Evolutionary conservation across 176 grass and related monocot genomes (phyloP).

Genomic region (Carex parvula): DNA sequence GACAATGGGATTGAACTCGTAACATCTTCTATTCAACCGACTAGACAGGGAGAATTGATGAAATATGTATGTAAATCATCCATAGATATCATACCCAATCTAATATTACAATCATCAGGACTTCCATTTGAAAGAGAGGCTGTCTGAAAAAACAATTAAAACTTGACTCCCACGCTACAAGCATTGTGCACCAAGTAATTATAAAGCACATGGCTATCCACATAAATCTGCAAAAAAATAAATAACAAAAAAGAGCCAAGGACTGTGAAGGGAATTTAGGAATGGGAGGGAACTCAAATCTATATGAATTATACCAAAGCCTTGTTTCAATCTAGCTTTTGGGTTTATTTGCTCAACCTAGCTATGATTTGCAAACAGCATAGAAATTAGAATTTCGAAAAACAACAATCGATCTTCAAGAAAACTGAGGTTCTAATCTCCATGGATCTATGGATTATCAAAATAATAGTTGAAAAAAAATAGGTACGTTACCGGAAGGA

Average conservation of each 20-base stretch:
- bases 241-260: neutral
- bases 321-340: neutral
- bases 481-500: neutral
- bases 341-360: neutral
- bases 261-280: neutral
- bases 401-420: neutral
- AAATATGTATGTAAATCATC: neutral
- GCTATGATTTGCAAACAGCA: too few relatives aligned
- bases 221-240: neutral
- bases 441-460: neutral
- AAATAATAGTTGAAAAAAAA: neutral
- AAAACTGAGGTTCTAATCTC: neutral
- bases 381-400: neutral
- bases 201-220: neutral
- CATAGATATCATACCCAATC: neutral
- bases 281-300: neutral
- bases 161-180: neutral
- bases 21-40: constrained; percentile 4
- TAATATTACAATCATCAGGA: constrained; percentile 8
- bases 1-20: neutral
- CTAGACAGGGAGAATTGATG: neutral
- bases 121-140: neutral
- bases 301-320: neutral
- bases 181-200: neutral
- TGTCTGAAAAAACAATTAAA: neutral